Evolutionary conservation across 208 protist genomes (phyloP), one percentile per base, ranked within the genome.

Genomic region (Wallacemonas sp.): DNA sequence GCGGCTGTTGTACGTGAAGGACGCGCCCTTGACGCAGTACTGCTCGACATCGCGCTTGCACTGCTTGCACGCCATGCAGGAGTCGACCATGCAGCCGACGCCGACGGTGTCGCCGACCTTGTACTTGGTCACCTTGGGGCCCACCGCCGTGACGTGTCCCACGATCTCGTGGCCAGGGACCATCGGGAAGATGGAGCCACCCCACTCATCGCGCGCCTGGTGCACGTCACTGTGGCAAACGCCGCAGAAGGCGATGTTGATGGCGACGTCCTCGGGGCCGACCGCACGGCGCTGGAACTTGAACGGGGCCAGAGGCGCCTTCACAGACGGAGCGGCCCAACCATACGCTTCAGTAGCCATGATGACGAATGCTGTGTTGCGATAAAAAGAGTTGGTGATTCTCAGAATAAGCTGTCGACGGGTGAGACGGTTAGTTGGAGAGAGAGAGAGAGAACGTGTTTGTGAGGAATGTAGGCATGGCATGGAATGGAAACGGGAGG

Each of bases 161-260:
- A 92, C 80, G 67, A 92, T 89, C 74, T 95, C 89, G 76, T 95
- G 89, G n/a, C 86, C 86, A 24, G 80, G 80, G 30, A 92, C 80
- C 82, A 90, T 87, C 9, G 87, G 87, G 70, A 80, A 92, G 34
- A 66, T 74, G 46, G 61, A 60, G 43, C 60, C 68, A 29, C 65
- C 73, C 89, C 87, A 95, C 75, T 95, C 87, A 72, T 85, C 80
- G 36, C 79, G 73, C 14, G 62, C 73, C 64, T 90, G 78, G 74
- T 92, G 85, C 33, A 93, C 52, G 70, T 95, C 89, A 57, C 78
- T 91, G 85, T 90, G 85, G 80, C 89, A 95, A 44, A 93, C 84
- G 27, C 89, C 89, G 65, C 86, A 92, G 72, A 76, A 81, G 34
- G 62, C 80, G 33, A 94, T 74, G 41, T 78, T 66, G 66, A 94